Evolutionary conservation across 2,329 filamentous ascomycete genomes (phyloP).

Genomic region (Cordyceps militaris): DNA sequence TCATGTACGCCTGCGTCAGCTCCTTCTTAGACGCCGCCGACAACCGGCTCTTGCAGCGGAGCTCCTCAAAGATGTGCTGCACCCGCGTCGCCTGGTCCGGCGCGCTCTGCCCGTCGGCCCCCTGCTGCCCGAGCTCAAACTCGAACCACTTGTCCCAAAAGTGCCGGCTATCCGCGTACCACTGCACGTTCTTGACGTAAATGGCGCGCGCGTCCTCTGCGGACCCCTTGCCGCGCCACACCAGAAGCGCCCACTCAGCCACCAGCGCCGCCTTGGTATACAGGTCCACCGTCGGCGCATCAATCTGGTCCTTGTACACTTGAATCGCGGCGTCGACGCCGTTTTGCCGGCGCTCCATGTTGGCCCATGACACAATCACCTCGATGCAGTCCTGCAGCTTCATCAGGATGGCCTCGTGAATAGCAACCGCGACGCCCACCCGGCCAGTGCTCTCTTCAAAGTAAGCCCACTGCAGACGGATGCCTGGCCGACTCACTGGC

Average conservation of each 20-base stretch:
- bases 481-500: conserved; percentile 74
- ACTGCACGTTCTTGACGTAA: conserved; percentile 74
- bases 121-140: conserved; percentile 76
- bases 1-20: conserved; percentile 70
- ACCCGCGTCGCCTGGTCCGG: conserved; percentile 63
- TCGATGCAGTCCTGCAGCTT: conserved; percentile 76
- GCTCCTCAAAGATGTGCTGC: conserved; percentile 69
- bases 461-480: conserved; percentile 85
- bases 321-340: conserved; percentile 80
- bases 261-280: conserved; percentile 82
- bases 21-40: conserved; percentile 62
- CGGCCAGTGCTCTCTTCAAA: conserved; percentile 85
- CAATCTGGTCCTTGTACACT: conserved; percentile 74
- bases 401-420: conserved; percentile 73
- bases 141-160: conserved; percentile 89
- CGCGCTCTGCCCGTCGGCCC: conserved; percentile 59
- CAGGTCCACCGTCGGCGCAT: conserved; percentile 62
- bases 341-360: conserved; percentile 74
- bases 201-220: conserved; percentile 74
- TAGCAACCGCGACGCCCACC: conserved; percentile 70
- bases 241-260: conserved; percentile 76
- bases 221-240: conserved; percentile 83
- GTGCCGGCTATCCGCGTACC: conserved; percentile 74
- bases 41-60: conserved; percentile 67
- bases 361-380: conserved; percentile 80